These are phyloP conservation scores for Scorias spongiosa DNA, from an alignment of 2,329 filamentous ascomycete species.

Conservation along the genomic window DNA sequence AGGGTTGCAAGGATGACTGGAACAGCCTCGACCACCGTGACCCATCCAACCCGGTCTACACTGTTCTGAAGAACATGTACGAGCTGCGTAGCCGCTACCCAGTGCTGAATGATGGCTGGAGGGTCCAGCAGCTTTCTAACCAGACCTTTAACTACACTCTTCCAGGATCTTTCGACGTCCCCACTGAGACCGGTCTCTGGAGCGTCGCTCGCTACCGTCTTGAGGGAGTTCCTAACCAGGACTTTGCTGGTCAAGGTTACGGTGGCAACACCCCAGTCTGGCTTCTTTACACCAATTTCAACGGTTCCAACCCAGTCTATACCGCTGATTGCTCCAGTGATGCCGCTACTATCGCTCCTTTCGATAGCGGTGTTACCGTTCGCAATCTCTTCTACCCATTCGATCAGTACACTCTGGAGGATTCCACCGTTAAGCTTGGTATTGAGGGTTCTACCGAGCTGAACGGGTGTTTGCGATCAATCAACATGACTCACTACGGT, in stretches of 20 bases:
- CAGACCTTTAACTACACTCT: constrained; percentile 36
- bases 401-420: constrained; percentile 37
- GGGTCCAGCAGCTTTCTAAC: constrained; percentile 40
- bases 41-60: constrained; percentile 44
- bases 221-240: constrained; percentile 30
- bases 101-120: constrained; percentile 44
- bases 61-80: constrained; percentile 47
- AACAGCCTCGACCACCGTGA: constrained; percentile 48
- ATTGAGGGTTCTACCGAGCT: constrained; percentile 31
- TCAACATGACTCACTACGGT: constrained; percentile 41
- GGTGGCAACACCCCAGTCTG: constrained; percentile 34
- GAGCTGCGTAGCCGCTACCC: constrained; percentile 42
- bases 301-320: constrained; percentile 34
- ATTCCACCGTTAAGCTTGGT: constrained; percentile 30
- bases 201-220: constrained; percentile 40
- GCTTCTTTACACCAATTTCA: constrained; percentile 37
- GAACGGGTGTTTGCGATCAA: constrained; percentile 40
- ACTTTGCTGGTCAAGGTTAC: constrained; percentile 26
- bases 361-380: constrained; percentile 37
- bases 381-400: constrained; percentile 50
- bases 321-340: constrained; percentile 39
- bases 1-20: constrained; percentile 41
- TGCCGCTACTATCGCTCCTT: constrained; percentile 42
- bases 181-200: constrained; percentile 46
- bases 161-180: constrained; percentile 36